phyloP scores from a whole-genome alignment of 2,329 filamentous ascomycete species.

The Cladorrhinum sp. region DNA sequence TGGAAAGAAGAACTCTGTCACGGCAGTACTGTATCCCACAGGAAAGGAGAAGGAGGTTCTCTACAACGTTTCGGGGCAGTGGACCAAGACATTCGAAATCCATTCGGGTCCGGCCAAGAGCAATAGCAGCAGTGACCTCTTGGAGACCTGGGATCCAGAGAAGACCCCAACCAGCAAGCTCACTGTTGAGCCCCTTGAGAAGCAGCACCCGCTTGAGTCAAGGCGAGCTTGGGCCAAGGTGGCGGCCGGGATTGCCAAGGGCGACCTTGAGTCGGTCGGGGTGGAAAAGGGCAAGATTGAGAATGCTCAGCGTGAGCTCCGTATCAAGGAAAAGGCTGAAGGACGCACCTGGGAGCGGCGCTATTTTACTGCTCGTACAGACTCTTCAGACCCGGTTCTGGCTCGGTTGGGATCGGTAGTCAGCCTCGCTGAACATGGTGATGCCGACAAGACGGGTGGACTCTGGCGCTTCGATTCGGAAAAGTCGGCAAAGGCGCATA shows the following conservation, averaged over 20 bases:
- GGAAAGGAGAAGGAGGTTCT: slow-evolving; percentile 68
- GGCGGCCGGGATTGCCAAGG: slow-evolving; percentile 71
- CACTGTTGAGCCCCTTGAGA: slow-evolving; percentile 65
- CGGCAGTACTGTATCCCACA: slow-evolving; percentile 68
- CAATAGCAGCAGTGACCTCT: slow-evolving; percentile 43
- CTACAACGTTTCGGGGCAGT: slow-evolving; percentile 85
- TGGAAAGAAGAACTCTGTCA: slow-evolving; percentile 92
- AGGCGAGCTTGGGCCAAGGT: slow-evolving; percentile 86
- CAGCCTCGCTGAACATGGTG: slow-evolving; percentile 49
- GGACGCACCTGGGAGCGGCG: slow-evolving; percentile 74
- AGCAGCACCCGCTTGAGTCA: slow-evolving; percentile 84
- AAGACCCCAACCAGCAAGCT: slow-evolving; percentile 62
- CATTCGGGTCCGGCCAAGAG: slow-evolving; percentile 60
- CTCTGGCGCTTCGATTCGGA: slow-evolving; percentile 54
- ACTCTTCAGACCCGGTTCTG: slow-evolving; percentile 43
- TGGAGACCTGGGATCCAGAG: slow-evolving; percentile 61
- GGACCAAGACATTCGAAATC: slow-evolving; percentile 80
- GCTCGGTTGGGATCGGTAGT: slow-evolving; percentile 43
- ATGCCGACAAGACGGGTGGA: slow-evolving; percentile 59
- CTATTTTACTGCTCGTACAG: slow-evolving; percentile 66
- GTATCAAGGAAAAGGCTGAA: slow-evolving; percentile 71
- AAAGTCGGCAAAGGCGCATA: slow-evolving; percentile 43
- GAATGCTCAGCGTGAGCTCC: slow-evolving; percentile 73
- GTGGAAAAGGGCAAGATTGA: slow-evolving; percentile 86
- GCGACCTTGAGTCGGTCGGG: slow-evolving; percentile 79